These are phyloP conservation scores for Epichloe bromicola DNA, from an alignment of 2,329 filamentous ascomycete genomes.

Conservation along the genomic window DNA sequence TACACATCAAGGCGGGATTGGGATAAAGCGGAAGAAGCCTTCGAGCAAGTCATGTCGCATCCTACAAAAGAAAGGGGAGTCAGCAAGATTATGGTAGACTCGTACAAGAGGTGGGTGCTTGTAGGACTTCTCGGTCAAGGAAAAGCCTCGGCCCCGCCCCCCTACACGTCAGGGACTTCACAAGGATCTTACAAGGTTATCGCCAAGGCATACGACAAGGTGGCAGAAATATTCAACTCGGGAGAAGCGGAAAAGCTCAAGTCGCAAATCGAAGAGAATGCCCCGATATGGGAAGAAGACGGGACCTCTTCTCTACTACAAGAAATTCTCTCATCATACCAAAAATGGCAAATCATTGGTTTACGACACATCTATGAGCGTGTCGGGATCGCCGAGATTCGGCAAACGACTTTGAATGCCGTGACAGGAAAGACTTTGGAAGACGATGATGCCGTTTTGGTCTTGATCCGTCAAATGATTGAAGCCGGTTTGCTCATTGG, in stretches of 20 bases:
- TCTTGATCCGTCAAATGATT: slow-evolving; percentile 43
- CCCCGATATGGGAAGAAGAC: slow-evolving; percentile 52
- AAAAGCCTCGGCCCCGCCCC: slow-evolving; percentile 39
- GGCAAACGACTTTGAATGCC: slow-evolving; percentile 37
- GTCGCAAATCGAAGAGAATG: slow-evolving; percentile 47
- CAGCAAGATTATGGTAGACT: slow-evolving; percentile 73
- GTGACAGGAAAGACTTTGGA: slow-evolving; percentile 34
- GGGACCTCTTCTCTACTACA: slow-evolving; percentile 58
- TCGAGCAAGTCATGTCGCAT: slow-evolving; percentile 53
- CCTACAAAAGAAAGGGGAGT: slow-evolving; percentile 49
- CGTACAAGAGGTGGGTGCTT: slow-evolving; percentile 85
- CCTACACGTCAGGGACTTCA: slow-evolving; percentile 39
- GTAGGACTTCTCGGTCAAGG: slow-evolving; percentile 61
- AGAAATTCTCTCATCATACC: slow-evolving; percentile 57
- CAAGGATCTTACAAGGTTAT: slow-evolving; percentile 44
- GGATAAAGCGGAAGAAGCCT: slow-evolving; percentile 45
- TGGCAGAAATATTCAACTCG: slow-evolving; percentile 57
- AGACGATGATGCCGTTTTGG: slow-evolving; percentile 29
- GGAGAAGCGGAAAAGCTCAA: slow-evolving; percentile 42
- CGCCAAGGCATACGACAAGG: slow-evolving; percentile 55
- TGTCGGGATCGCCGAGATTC: slow-evolving; percentile 41
- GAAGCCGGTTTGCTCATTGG: slow-evolving; percentile 38
- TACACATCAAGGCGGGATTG: slow-evolving; percentile 50
- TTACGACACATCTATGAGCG: slow-evolving; percentile 59
- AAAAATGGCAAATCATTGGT: slow-evolving; percentile 61